These are phyloP conservation scores for Protomyces macrosporus DNA, from an alignment of 1,139 yeast species.

Conservation along the genomic window DNA sequence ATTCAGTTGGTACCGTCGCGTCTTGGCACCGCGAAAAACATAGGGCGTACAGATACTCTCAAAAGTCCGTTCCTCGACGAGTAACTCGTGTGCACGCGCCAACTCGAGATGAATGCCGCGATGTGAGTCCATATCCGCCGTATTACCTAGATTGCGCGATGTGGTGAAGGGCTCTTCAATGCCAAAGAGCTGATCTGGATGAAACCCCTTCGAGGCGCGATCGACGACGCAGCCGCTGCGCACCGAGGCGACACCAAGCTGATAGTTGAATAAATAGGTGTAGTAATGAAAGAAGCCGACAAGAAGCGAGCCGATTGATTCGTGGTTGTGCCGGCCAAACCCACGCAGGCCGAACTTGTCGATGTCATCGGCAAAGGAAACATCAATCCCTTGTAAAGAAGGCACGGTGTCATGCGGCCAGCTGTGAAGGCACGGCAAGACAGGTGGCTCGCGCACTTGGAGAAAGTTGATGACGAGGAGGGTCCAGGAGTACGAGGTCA, in stretches of 20 bases:
- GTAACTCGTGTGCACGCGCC: slow-evolving; percentile 32
- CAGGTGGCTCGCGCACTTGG: slow-evolving; percentile 33
- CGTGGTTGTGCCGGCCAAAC: slow-evolving; percentile 31
- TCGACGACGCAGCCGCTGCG: slow-evolving; percentile 32
- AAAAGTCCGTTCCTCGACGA: slow-evolving; percentile 20
- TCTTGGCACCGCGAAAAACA: not conserved
- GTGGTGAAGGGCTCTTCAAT: slow-evolving; percentile 34
- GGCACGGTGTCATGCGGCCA: slow-evolving; percentile 26
- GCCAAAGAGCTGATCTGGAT: slow-evolving; percentile 34
- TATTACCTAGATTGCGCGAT: slow-evolving; percentile 34
- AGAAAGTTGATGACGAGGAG: slow-evolving; percentile 34
- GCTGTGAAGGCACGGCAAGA: slow-evolving; percentile 33
- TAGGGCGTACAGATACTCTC: not conserved
- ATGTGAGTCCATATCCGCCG: slow-evolving; percentile 34
- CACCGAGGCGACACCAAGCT: slow-evolving; percentile 32
- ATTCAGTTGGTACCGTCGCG: not conserved
- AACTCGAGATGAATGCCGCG: slow-evolving; percentile 34
- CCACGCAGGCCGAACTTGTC: slow-evolving; percentile 27
- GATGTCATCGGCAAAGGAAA: slow-evolving; percentile 34
- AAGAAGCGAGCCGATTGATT: slow-evolving; percentile 33
- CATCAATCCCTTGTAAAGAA: slow-evolving; percentile 31
- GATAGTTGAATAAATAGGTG: slow-evolving; percentile 34
- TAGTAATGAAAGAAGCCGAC: slow-evolving; percentile 34
- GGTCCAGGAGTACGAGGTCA: slow-evolving; percentile 35
- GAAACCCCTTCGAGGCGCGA: slow-evolving; percentile 34